Percentiles rank a stretch among this genome's conserved stretches.
phyloP scores from a whole-genome alignment of 2,329 filamentous ascomycete genomes.

The Verticillium nonalfalfae region DNA sequence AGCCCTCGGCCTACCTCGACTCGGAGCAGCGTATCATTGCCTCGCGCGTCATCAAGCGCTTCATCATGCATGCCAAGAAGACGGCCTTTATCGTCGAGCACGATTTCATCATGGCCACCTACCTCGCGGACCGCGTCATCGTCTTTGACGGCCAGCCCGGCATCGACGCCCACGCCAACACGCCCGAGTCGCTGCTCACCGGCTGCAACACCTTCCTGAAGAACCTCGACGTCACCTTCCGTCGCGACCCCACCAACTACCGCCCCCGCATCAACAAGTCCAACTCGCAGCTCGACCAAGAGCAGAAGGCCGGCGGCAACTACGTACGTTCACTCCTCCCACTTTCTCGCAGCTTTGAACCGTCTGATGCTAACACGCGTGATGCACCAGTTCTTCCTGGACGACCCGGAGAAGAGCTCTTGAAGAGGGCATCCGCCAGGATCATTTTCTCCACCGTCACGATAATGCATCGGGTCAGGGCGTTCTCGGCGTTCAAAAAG shows the following conservation, averaged over 20 bases:
- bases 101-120: conserved; percentile 95
- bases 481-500: conserved; percentile 48
- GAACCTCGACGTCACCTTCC: conserved; percentile 97
- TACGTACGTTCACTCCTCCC: conserved; percentile 55
- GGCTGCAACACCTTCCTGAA: conserved; percentile 96
- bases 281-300: conserved; percentile 92
- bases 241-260: conserved; percentile 92
- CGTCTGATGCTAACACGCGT: conserved; percentile 3
- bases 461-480: conserved; percentile 32
- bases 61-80: conserved; percentile 99
- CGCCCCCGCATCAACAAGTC: conserved; percentile 98
- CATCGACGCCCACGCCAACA: conserved; percentile 79
- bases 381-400: conserved; percentile 78
- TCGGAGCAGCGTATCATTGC: conserved; percentile 99
- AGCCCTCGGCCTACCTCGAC: conserved; percentile 95
- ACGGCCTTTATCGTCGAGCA: conserved; percentile 99
- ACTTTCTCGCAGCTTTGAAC: neutral
- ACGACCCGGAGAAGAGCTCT: conserved; percentile 59
- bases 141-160: conserved; percentile 96
- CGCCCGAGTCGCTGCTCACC: conserved; percentile 84
- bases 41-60: conserved; percentile 96
- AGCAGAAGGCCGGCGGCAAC: conserved; percentile 91
- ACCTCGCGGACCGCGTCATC: conserved; percentile 85
- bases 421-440: conserved; percentile 46
- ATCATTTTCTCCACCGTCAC: conserved; percentile 23